A percentile compares a stretch with the other conserved stretches of the same genome.
phyloP scores from a whole-genome alignment of 192 early-diverging fungal genomes.

The Linderina pennispora region DNA sequence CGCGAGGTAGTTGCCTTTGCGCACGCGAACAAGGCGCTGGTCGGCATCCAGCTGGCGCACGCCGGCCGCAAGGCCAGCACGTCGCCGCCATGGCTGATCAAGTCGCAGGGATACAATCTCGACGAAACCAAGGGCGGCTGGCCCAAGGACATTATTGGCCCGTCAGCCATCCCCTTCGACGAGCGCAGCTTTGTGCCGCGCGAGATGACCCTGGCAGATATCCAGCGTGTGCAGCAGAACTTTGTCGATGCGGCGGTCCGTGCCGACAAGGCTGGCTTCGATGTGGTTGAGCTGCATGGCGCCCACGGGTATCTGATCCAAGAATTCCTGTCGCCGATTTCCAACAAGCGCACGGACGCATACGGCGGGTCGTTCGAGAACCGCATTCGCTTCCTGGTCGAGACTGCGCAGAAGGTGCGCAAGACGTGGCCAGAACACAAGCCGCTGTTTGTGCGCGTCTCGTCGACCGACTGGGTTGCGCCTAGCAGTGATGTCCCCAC shows the following conservation, averaged over 20 bases:
- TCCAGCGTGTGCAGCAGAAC: slow-evolving; percentile 53
- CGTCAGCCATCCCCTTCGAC: slow-evolving; percentile 52
- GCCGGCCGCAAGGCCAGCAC: slow-evolving; percentile 71
- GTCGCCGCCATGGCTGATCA: slow-evolving; percentile 9
- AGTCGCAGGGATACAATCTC: slow-evolving; percentile 5
- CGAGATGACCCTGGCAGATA: slow-evolving; percentile 60
- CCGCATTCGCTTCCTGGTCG: slow-evolving; percentile 71
- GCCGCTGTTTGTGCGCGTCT: slow-evolving; percentile 81
- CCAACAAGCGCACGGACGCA: slow-evolving; percentile 83
- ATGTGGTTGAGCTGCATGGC: slow-evolving; percentile 84
- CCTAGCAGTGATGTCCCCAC: neutral
- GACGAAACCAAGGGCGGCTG: slow-evolving; percentile 53
- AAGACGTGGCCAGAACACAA: slow-evolving; percentile 69
- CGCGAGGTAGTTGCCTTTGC: slow-evolving; percentile 46
- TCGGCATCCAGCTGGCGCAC: slow-evolving; percentile 78
- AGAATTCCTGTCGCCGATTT: slow-evolving; percentile 72
- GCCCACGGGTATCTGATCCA: slow-evolving; percentile 89
- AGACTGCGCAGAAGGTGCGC: slow-evolving; percentile 57
- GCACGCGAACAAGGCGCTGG: slow-evolving; percentile 53
- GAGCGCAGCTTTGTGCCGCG: slow-evolving; percentile 13
- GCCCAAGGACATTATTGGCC: slow-evolving; percentile 64
- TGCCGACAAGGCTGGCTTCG: slow-evolving; percentile 76
- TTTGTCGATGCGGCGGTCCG: slow-evolving; percentile 64
- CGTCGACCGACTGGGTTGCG: slow-evolving; percentile 63
- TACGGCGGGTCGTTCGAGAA: slow-evolving; percentile 93